These are phyloP conservation scores for Apocynum venetum DNA, from an alignment of 257 asterid genomes.

Conservation along the genomic window DNA sequence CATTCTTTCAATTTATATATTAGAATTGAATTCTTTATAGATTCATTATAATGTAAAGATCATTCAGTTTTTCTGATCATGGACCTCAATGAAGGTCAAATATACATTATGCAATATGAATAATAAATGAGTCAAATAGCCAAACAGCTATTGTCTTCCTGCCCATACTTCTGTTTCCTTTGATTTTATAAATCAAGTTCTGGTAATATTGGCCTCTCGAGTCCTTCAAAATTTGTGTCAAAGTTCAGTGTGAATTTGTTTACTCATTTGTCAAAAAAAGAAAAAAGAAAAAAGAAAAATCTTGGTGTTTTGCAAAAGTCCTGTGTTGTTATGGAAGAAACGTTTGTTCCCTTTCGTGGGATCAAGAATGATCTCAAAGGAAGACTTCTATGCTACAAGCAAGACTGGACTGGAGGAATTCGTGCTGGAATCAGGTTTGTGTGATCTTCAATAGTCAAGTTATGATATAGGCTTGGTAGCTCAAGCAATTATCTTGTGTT, in stretches of 20 bases:
- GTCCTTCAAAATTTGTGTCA: slow-evolving; percentile 6
- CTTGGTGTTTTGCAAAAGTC: slow-evolving; percentile 17
- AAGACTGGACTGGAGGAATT: slow-evolving; percentile 84
- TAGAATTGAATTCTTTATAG: slow-evolving; percentile 19
- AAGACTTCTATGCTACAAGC: slow-evolving; percentile 78
- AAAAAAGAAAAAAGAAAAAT: background rate
- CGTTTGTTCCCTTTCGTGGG: slow-evolving; percentile 89
- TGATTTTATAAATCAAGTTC: slow-evolving; percentile 2
- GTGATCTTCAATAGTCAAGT: slow-evolving; percentile 5
- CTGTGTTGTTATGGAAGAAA: slow-evolving; percentile 66
- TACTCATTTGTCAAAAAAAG: slow-evolving; percentile 1
- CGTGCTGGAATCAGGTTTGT: slow-evolving; percentile 85
- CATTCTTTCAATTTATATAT: slow-evolving; percentile 14
- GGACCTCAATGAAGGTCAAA: slow-evolving; percentile 23
- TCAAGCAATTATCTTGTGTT: background rate
- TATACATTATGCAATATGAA: slow-evolving; percentile 10
- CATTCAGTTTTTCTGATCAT: slow-evolving; percentile 5
- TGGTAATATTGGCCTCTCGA: slow-evolving; percentile 18
- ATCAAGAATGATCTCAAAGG: slow-evolving; percentile 83
- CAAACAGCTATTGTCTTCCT: slow-evolving; percentile 17
- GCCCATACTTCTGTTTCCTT: slow-evolving; percentile 22
- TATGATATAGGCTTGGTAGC: background rate
- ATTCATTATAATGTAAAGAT: slow-evolving; percentile 25
- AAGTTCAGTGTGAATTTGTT: slow-evolving; percentile 9
- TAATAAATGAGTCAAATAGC: slow-evolving; percentile 14